These are phyloP conservation scores for Lactarius hatsudake DNA, from an alignment of 768 basidiomycete genomes.

Conservation along the genomic window DNA sequence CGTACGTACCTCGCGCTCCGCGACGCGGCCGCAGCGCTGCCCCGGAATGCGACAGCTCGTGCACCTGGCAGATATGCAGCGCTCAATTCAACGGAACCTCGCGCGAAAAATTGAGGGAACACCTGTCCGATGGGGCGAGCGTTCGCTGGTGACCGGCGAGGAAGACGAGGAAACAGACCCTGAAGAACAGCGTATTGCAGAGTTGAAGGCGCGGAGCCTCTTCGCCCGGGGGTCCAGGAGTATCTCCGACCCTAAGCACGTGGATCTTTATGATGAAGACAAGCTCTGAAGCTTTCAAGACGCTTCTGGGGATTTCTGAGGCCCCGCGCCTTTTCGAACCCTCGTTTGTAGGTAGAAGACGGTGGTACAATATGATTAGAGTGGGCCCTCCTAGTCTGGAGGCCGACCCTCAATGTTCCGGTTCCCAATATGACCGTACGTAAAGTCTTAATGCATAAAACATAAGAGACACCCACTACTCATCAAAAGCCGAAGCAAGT, in stretches of 20 bases:
- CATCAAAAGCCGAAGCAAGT: no score
- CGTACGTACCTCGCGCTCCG: neutral
- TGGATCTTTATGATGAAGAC: conserved; percentile 13
- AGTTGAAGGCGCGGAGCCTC: conserved; percentile 11
- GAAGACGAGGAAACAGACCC: neutral
- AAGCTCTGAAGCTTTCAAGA: neutral
- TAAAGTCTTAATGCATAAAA: no score
- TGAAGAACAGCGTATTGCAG: conserved; percentile 1
- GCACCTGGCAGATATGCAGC: conserved; percentile 24
- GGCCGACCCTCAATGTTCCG: no score
- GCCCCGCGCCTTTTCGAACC: no score
- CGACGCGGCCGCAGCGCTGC: neutral
- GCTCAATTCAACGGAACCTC: conserved; percentile 14
- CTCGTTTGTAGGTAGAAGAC: no score
- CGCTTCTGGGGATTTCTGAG: no score
- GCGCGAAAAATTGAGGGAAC: neutral
- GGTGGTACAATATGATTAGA: no score
- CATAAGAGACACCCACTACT: no score
- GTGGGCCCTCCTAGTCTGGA: no score
- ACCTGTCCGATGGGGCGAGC: neutral
- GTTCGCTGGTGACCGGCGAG: neutral
- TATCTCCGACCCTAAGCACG: no score
- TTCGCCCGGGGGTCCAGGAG: no score
- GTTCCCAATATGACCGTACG: no score
- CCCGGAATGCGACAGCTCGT: conserved; percentile 14